Evolutionary conservation across 768 basidiomycete species (phyloP).

Genomic region (Tubosaeta brunneosetosa): DNA sequence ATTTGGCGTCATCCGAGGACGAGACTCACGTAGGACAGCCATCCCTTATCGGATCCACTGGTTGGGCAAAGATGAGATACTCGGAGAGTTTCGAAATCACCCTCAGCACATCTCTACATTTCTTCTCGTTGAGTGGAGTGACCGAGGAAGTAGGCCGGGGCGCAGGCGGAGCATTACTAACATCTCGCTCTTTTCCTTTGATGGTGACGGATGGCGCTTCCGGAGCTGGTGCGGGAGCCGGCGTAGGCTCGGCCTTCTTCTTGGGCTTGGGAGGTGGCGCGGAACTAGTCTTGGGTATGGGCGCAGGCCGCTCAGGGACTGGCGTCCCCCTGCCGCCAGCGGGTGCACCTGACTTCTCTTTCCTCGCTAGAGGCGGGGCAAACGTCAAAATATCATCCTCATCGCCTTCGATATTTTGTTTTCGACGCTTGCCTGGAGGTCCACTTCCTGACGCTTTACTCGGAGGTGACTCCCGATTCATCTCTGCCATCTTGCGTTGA

Average conservation of each 20-base stretch:
- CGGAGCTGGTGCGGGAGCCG: slow-evolving; percentile 14
- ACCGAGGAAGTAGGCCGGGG: slow-evolving; percentile 35
- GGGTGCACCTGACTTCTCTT: slow-evolving; percentile 31
- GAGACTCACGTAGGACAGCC: slow-evolving; percentile 84
- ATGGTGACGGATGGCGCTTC: slow-evolving; percentile 39
- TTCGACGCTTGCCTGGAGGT: slow-evolving; percentile 56
- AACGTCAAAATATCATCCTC: slow-evolving; percentile 58
- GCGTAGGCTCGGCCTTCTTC: slow-evolving; percentile 36
- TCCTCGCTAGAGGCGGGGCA: slow-evolving; percentile 58
- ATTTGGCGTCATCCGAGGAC: not conserved
- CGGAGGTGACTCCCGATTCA: slow-evolving; percentile 34
- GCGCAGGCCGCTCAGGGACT: slow-evolving; percentile 32
- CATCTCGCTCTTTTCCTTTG: slow-evolving; percentile 78
- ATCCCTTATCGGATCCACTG: slow-evolving; percentile 79
- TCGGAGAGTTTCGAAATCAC: slow-evolving; percentile 58
- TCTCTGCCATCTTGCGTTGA: slow-evolving; percentile 39
- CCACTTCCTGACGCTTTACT: slow-evolving; percentile 36
- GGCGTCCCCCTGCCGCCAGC: slow-evolving; percentile 40
- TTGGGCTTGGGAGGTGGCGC: slow-evolving; percentile 35
- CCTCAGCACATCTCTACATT: slow-evolving; percentile 70
- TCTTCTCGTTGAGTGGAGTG: slow-evolving; percentile 74
- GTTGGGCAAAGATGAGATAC: slow-evolving; percentile 65
- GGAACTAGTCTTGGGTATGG: slow-evolving; percentile 24
- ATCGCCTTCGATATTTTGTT: slow-evolving; percentile 42
- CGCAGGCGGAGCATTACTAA: slow-evolving; percentile 30